Conservation (phyloP, 2,329 filamentous ascomycete species). For the Mariannaea elegans region DNA sequence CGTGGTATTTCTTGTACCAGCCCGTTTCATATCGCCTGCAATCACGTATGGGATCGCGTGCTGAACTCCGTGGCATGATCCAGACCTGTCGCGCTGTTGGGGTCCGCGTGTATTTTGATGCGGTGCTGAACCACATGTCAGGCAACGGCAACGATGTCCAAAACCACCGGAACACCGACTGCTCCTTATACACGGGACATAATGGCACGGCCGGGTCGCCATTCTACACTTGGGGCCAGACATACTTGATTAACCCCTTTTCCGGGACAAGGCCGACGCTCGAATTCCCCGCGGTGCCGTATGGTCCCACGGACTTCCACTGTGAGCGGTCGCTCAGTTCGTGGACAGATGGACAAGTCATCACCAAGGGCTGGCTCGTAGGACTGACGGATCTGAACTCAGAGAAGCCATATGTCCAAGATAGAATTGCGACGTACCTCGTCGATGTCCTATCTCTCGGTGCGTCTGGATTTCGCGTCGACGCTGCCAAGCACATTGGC, state of each 20-base stretch:
- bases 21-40: constrained; percentile 5
- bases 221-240: constrained; percentile 6
- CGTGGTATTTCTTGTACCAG: constrained; percentile 5
- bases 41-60: not conserved
- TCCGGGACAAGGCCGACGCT: constrained; percentile 2
- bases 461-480: constrained; percentile 3
- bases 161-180: constrained; percentile 8
- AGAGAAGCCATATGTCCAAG: constrained; percentile 6
- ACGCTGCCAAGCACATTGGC: constrained; percentile 7
- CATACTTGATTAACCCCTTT: constrained; percentile 6
- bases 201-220: constrained; percentile 1
- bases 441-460: constrained; percentile 7
- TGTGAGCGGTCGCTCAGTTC: constrained; percentile 6
- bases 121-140: constrained; percentile 4
- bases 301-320: constrained; percentile 6
- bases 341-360: constrained; percentile 9
- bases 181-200: constrained; percentile 6
- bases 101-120: constrained; percentile 4
- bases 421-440: constrained; percentile 6
- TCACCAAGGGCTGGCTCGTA: constrained; percentile 5
- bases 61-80: constrained; percentile 1
- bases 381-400: constrained; percentile 7
- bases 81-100: constrained; percentile 7
- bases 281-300: not conserved
- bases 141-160: constrained; percentile 6